A percentile compares a stretch with the other conserved stretches of the same genome.
phyloP scores from a whole-genome alignment of 805 yeast species.

The Candida taoyuanica region DNA sequence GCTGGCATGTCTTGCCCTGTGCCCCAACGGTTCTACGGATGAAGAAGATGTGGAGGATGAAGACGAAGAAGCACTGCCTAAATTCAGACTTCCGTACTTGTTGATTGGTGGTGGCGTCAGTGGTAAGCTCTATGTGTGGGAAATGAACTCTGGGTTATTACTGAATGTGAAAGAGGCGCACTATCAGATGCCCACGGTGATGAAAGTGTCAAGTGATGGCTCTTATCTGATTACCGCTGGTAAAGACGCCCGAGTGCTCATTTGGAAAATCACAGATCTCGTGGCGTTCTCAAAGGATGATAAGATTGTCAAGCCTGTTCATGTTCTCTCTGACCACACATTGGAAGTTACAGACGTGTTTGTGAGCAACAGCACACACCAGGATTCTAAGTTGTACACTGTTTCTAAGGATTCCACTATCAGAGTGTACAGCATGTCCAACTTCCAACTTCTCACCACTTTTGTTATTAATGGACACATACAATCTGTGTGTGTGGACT shows the following conservation, averaged over 20 bases:
- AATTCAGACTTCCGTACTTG: slow-evolving; percentile 53
- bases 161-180: slow-evolving; percentile 75
- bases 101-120: slow-evolving; percentile 67
- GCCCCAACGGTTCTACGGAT: slow-evolving; percentile 30
- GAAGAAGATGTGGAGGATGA: slow-evolving; percentile 21
- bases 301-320: slow-evolving; percentile 47
- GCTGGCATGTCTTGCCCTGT: slow-evolving; percentile 50
- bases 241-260: slow-evolving; percentile 69
- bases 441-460: slow-evolving; percentile 51
- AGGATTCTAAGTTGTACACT: slow-evolving; percentile 63
- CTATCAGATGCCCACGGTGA: slow-evolving; percentile 65
- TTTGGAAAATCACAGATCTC: slow-evolving; percentile 69
- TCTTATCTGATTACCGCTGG: slow-evolving; percentile 72
- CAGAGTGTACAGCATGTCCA: slow-evolving; percentile 56
- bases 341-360: slow-evolving; percentile 46
- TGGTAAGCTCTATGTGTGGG: slow-evolving; percentile 88
- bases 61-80: slow-evolving; percentile 29
- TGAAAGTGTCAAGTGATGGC: slow-evolving; percentile 59
- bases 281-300: slow-evolving; percentile 33
- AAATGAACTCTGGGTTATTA: slow-evolving; percentile 68
- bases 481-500: slow-evolving; percentile 60
- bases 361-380: slow-evolving; percentile 45
- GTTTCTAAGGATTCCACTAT: slow-evolving; percentile 72
- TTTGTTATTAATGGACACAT: slow-evolving; percentile 62
- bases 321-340: slow-evolving; percentile 51